phyloP scores from a whole-genome alignment of 371 early-diverging fungal genomes.

The Mucor mucedo region DNA sequence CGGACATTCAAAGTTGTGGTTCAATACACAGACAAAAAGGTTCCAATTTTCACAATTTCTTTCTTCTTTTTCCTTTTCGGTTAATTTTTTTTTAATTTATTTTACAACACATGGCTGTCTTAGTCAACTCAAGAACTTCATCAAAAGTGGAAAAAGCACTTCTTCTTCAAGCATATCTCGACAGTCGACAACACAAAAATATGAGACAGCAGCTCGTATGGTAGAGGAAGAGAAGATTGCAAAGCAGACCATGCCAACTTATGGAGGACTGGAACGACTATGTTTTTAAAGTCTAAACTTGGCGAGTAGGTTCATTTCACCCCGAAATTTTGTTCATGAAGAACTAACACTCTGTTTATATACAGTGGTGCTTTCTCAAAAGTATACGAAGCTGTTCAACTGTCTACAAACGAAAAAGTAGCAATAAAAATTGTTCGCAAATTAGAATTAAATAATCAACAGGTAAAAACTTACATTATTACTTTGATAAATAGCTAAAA shows the following conservation, averaged over 20 bases:
- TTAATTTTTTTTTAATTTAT: conserved; percentile 1
- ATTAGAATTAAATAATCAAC: conserved; percentile 56
- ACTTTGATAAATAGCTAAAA: conserved; percentile 7
- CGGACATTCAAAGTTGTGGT: not conserved
- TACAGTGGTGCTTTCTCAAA: conserved; percentile 84
- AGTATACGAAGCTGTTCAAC: conserved; percentile 75
- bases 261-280: conserved; percentile 60
- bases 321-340: not conserved
- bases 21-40: not conserved
- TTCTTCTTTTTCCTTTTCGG: not conserved
- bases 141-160: conserved; percentile 30
- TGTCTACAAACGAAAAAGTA: conserved; percentile 63
- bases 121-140: conserved; percentile 56
- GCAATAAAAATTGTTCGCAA: conserved; percentile 87
- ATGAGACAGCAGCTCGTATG: conserved; percentile 35
- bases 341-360: conserved; percentile 5
- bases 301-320: conserved; percentile 62
- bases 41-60: not conserved
- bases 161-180: conserved; percentile 11
- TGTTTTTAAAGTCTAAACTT: conserved; percentile 56
- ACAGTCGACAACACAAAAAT: conserved; percentile 21
- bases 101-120: conserved; percentile 36
- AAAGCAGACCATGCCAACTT: conserved; percentile 50
- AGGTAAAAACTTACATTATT: conserved; percentile 46
- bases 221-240: conserved; percentile 37